Evolutionary conservation across 306 rosid genomes (phyloP).

Genomic region (Myrica gale): DNA sequence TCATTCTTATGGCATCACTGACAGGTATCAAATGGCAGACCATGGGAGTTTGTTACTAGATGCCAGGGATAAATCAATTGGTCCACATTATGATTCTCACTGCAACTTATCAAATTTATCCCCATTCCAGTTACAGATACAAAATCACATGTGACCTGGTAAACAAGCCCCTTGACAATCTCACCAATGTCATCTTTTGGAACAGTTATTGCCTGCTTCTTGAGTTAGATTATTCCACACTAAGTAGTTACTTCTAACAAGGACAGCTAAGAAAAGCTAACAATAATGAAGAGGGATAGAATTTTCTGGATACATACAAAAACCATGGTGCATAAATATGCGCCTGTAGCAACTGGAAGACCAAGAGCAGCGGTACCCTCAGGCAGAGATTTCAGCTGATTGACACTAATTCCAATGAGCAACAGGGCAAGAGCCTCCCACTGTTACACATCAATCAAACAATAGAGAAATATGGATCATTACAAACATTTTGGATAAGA

Average conservation of each 20-base stretch:
- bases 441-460: conserved; percentile 49
- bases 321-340: conserved; percentile 70
- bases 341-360: conserved; percentile 72
- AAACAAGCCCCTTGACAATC: no score
- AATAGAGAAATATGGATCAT: not conserved
- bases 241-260: conserved; percentile 10
- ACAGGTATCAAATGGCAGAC: not conserved
- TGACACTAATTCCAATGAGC: conserved; percentile 95
- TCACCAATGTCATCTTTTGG: not conserved
- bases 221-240: not conserved
- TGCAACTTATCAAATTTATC: no score
- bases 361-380: conserved; percentile 69
- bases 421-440: conserved; percentile 99
- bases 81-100: not conserved
- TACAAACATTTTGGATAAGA: not conserved
- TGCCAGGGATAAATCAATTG: not conserved
- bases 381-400: conserved; percentile 79
- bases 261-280: conserved; percentile 3
- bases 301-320: conserved; percentile 56
- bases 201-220: not conserved
- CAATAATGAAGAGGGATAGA: not conserved
- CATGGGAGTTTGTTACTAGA: not conserved
- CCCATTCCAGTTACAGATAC: no score
- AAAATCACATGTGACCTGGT: no score
- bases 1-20: not conserved